These are phyloP conservation scores for Starmerella cellae DNA, from an alignment of 805 yeast genomes.

Conservation along the genomic window DNA sequence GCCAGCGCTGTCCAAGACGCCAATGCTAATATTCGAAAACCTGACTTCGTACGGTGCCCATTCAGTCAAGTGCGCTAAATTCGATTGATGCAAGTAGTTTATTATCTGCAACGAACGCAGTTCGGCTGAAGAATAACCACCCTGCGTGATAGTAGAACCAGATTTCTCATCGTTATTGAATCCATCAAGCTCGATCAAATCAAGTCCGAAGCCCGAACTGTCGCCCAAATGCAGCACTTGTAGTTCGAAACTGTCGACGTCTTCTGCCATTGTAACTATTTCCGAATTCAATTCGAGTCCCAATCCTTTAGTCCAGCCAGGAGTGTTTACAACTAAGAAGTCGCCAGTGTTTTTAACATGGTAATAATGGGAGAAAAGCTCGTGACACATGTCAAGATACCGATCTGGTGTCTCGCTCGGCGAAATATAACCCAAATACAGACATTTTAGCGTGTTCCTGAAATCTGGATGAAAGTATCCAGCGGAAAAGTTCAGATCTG, in stretches of 20 bases:
- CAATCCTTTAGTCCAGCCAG: slow-evolving; percentile 86
- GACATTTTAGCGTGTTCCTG: slow-evolving; percentile 19
- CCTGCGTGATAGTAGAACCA: slow-evolving; percentile 24
- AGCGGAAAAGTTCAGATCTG: slow-evolving; percentile 31
- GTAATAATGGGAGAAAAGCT: slow-evolving; percentile 30
- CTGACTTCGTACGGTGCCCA: slow-evolving; percentile 25
- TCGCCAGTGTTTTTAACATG: not conserved
- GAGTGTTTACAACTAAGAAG: slow-evolving; percentile 52
- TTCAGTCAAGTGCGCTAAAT: slow-evolving; percentile 25
- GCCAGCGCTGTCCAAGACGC: slow-evolving; percentile 21
- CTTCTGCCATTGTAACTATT: slow-evolving; percentile 32
- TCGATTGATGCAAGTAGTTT: slow-evolving; percentile 22
- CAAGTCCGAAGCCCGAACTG: slow-evolving; percentile 25
- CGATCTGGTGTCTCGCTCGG: slow-evolving; percentile 54
- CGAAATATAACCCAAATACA: slow-evolving; percentile 50
- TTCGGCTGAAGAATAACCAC: slow-evolving; percentile 20
- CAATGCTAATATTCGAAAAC: slow-evolving; percentile 13
- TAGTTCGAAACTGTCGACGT: slow-evolving; percentile 32
- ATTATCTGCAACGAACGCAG: slow-evolving; percentile 21
- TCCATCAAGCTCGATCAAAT: slow-evolving; percentile 4
- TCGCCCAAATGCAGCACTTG: slow-evolving; percentile 38
- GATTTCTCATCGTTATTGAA: slow-evolving; percentile 15
- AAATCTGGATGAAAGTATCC: slow-evolving; percentile 26
- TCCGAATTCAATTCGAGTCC: slow-evolving; percentile 54
- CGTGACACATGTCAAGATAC: slow-evolving; percentile 36